phyloP scores from a whole-genome alignment of 352 stramenopile species.

The Thalassiosira exigua region DNA sequence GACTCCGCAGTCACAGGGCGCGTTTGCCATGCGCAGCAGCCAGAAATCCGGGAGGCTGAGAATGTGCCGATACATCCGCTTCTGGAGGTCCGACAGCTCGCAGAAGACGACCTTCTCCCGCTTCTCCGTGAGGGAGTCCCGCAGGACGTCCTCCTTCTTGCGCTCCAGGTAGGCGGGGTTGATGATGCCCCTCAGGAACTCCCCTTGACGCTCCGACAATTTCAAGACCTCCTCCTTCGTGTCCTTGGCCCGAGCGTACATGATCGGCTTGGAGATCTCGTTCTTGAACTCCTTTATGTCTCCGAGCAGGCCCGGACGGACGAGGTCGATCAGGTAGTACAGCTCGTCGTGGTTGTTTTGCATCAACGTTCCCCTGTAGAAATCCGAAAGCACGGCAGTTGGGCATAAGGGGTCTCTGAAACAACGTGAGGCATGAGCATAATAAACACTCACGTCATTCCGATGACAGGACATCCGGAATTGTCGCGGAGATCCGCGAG shows the following conservation, averaged over 20 bases:
- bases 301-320: slow-evolving; percentile 68
- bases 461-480: slow-evolving; percentile 56
- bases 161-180: slow-evolving; percentile 61
- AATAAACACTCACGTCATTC: slow-evolving; percentile 69
- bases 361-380: slow-evolving; percentile 74
- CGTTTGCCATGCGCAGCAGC: slow-evolving; percentile 65
- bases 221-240: slow-evolving; percentile 51
- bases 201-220: slow-evolving; percentile 49
- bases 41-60: slow-evolving; percentile 77
- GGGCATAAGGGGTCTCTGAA: neutral
- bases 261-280: slow-evolving; percentile 68
- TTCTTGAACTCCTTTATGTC: slow-evolving; percentile 65
- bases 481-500: slow-evolving; percentile 46
- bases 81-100: slow-evolving; percentile 75
- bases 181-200: slow-evolving; percentile 53
- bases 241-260: slow-evolving; percentile 68
- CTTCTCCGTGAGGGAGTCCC: slow-evolving; percentile 66
- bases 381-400: neutral
- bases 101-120: slow-evolving; percentile 83
- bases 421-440: slow-evolving; percentile 8
- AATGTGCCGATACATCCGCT: slow-evolving; percentile 77
- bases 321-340: slow-evolving; percentile 80
- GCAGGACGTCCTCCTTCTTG: slow-evolving; percentile 74
- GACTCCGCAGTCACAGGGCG: slow-evolving; percentile 80
- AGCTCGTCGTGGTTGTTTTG: slow-evolving; percentile 84